These are phyloP conservation scores for Psilocybe azurescens DNA, from an alignment of 768 basidiomycete species.

Conservation along the genomic window DNA sequence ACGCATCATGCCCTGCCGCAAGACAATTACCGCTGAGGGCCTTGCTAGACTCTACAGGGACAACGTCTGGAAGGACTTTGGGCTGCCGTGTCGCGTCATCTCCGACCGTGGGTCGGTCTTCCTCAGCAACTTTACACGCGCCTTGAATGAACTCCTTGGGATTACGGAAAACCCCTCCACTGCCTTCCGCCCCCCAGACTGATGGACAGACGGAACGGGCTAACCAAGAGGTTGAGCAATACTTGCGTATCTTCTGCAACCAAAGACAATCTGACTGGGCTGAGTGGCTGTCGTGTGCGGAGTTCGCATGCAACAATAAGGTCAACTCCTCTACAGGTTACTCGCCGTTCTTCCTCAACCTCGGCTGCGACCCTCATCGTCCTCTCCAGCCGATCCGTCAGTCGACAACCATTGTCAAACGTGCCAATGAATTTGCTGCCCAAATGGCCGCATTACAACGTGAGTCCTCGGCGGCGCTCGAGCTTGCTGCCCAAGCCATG, in stretches of 20 bases:
- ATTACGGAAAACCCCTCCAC: constrained; percentile 38
- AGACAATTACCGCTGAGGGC: constrained; percentile 22
- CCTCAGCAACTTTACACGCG: constrained; percentile 34
- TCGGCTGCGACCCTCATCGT: constrained; percentile 15
- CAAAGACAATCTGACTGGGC: constrained; percentile 16
- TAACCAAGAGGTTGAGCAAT: constrained; percentile 37
- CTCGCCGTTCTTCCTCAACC: constrained; percentile 20
- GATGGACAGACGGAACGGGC: constrained; percentile 19
- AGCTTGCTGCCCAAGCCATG: neutral
- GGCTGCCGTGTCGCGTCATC: too few relatives aligned
- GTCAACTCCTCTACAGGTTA: constrained; percentile 30
- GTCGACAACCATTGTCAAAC: neutral
- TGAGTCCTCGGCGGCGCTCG: neutral
- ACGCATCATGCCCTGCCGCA: constrained; percentile 1
- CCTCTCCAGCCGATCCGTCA: neutral
- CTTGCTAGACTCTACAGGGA: constrained; percentile 21
- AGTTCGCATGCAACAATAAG: constrained; percentile 39
- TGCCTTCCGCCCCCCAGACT: too few relatives aligned
- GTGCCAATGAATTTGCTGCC: neutral
- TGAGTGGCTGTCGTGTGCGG: constrained; percentile 30
- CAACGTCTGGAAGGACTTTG: too few relatives aligned
- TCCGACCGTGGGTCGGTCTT: constrained; percentile 31
- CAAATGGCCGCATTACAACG: neutral
- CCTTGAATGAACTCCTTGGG: constrained; percentile 32
- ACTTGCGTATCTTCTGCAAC: constrained; percentile 31